Evolutionary conservation across 257 asterid genomes (phyloP), one percentile per base, ranked within the genome.

Genomic region (Primulina huaijiensis): DNA sequence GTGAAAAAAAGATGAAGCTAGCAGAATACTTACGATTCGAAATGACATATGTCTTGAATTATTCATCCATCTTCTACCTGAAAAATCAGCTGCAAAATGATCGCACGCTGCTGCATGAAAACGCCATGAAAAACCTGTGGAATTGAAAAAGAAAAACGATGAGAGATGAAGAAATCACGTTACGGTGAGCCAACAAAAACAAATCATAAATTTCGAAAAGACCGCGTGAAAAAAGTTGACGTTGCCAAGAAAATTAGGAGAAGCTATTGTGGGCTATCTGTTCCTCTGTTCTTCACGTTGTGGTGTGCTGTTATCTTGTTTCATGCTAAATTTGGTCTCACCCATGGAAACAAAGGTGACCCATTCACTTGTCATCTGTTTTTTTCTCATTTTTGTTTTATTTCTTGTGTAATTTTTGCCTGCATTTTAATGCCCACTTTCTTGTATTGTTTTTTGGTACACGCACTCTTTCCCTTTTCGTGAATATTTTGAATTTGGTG

Each of bases 301-400:
- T 88, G 91, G 89, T 82, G 86, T 25, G 70, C 74, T 56, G 43
- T 74, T 71, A 29, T 88, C 7, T 74, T 87, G 78, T 81, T 86
- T 72, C 86, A 84, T 72, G 77, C 93, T 60, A 73, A 72, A 70
- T 79, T 86, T 74, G 84, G 86, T 70, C 81, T 87, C 79, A 75
- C 89, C 73, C 75, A 88, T 40, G 90, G 90, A 33, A 86, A 83
- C 61, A 86, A 81, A 86, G 92, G 97, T 92, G 21, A 50, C 77
- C 62, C 64, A n/a, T 34, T 23, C 69, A 43, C 33, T 20, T 64
- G 2, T 53, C 2, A 43, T 8, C 59, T 60, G 40, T 20, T 8
- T 64, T 59, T 19, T 11, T 37, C 71, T 59, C 12, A 1, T 34
- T 12, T 16, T 14, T 40, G n/a, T 1, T 21, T 35, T n/a, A 14